Evolutionary conservation across 208 protist genomes (phyloP).

Genomic region (Crithidia bombi): DNA sequence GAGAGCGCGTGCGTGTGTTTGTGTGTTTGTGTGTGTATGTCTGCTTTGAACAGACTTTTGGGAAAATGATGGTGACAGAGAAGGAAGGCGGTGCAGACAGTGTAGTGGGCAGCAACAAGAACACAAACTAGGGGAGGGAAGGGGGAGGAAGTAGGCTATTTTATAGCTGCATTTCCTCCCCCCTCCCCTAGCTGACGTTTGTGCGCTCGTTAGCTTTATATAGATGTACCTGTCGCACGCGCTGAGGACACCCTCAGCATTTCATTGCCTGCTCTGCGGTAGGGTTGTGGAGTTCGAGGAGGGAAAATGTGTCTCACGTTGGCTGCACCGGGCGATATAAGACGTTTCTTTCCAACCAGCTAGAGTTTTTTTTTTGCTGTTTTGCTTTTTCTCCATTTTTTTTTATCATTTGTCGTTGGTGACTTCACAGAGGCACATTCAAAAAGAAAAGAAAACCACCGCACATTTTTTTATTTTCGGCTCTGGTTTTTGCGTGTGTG

Average conservation of each 20-base stretch:
- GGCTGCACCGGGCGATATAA: neutral
- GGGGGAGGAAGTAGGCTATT: neutral
- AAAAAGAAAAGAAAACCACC: neutral
- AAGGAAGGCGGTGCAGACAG: neutral
- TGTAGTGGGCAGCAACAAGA: neutral
- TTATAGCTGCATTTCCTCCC: neutral
- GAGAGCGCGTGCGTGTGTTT: neutral
- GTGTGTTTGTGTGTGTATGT: neutral
- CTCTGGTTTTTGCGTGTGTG: no score
- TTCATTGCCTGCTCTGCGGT: no score
- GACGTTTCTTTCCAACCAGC: neutral
- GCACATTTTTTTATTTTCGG: neutral
- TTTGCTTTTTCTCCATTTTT: neutral
- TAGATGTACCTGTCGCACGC: no score
- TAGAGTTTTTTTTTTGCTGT: conserved; percentile 14
- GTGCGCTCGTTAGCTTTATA: no score
- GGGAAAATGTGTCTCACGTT: no score
- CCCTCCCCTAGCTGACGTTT: no score
- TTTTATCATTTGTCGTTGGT: neutral
- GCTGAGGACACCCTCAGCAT: no score
- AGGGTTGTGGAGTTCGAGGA: no score
- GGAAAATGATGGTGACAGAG: neutral
- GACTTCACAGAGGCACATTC: no score
- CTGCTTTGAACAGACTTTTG: neutral
- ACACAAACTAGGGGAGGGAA: no score